phyloP scores from a whole-genome alignment of 2,329 filamentous ascomycete genomes.

The Ophiostoma sp. region DNA sequence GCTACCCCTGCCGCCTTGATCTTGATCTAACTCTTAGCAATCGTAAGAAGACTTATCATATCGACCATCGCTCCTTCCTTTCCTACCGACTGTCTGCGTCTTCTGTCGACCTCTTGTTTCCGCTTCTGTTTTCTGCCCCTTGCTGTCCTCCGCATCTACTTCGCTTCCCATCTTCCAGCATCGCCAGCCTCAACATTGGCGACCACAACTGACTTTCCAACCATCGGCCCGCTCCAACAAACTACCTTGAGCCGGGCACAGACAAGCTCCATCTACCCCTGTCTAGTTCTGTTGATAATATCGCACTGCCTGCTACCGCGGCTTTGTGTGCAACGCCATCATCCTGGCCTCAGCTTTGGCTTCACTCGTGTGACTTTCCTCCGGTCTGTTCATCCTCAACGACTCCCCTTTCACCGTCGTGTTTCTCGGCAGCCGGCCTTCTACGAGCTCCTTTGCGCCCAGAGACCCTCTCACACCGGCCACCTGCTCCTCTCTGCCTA shows the following conservation, averaged over 20 bases:
- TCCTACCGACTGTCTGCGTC: neutral
- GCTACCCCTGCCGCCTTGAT: neutral
- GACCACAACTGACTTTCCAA: slow-evolving; percentile 1
- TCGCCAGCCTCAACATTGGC: neutral
- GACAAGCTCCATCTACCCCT: slow-evolving; percentile 10
- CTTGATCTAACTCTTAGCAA: neutral
- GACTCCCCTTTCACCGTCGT: neutral
- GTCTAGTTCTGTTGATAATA: slow-evolving; percentile 9
- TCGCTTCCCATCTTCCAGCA: neutral
- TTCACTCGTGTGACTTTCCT: slow-evolving; percentile 1
- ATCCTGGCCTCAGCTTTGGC: neutral
- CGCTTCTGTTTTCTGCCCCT: neutral
- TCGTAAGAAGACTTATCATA: neutral
- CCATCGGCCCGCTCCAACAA: slow-evolving; percentile 3
- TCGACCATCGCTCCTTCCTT: neutral
- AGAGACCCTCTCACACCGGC: neutral
- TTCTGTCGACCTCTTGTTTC: neutral
- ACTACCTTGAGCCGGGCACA: neutral
- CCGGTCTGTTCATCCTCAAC: neutral
- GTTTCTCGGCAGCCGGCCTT: neutral
- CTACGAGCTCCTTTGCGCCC: neutral
- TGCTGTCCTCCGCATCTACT: neutral
- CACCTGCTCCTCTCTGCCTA: neutral
- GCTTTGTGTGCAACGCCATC: neutral
- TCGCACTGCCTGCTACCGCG: slow-evolving; percentile 1